Evolutionary conservation across 2,329 filamentous ascomycete genomes (phyloP), one percentile per base, ranked within the genome.

Genomic region (Juglanconis juglandina): DNA sequence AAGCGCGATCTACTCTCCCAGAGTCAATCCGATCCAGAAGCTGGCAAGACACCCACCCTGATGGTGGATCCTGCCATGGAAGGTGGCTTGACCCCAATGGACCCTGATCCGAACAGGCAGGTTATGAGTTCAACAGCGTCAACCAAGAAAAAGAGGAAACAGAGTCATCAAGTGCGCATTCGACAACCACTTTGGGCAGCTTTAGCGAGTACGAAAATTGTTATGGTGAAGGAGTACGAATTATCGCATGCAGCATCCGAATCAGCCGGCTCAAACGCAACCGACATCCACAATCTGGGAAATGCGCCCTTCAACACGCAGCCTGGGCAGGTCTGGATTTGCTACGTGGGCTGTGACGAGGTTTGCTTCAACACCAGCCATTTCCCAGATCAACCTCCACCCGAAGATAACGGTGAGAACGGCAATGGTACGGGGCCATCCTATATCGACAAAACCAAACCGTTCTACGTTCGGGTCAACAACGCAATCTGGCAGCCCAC

Each of bases 161-260:
- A 96, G 76, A 94, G 91, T 71, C 92, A 92, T 61, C 91, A 95
- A 74, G 92, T 96, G 66, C 84, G 93, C 73, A 91, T 92, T 72
- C 88, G 92, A 71, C 93, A 97, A 76, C 93, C 93, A 53, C 85
- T 97, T 66, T 97, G 93, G 93, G 92, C 93, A 65, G 93, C 93
- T 52, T 84, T 97, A 68, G 93, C 93, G 55, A 96, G 92, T 77
- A 96, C 93, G 71, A 97, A 97, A 81, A 93, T 97, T 72, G 94
- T 95, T 68, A 92, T 96, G 76, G 88, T 96, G 71, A 95, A 96
- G 77, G 93, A 92, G 75, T 91, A 91, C 68, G 89, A 92, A 76
- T 85, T 96, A 72, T 94, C 90, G 66, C 87, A 90, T 72, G 87
- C 88, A 60, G 84, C 88, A 62, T 85, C 85, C 58, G 90, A 92